Conservation (phyloP, 306 rosid genomes). For the Cucumis melo region DNA sequence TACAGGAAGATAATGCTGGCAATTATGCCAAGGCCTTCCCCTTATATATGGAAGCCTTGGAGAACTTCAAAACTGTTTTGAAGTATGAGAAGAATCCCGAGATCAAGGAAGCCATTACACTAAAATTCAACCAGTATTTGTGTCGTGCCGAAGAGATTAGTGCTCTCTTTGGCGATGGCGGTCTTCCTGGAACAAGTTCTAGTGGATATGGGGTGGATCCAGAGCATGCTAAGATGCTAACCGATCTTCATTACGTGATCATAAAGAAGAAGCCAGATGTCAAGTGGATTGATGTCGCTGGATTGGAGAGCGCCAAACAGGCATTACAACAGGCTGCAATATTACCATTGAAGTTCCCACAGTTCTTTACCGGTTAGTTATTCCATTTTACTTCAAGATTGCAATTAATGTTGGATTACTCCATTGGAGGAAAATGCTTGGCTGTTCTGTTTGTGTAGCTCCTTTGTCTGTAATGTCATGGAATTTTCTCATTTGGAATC, state of each 20-base stretch:
- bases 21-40: conserved; percentile 93
- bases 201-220: conserved; percentile 84
- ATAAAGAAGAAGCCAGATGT: conserved; percentile 88
- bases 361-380: conserved; percentile 78
- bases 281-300: conserved; percentile 96
- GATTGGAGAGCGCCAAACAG: conserved; percentile 92
- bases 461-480: not conserved
- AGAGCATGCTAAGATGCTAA: conserved; percentile 70
- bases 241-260: conserved; percentile 75
- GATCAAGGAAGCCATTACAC: conserved; percentile 83
- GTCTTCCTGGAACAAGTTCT: conserved; percentile 77
- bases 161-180: conserved; percentile 55
- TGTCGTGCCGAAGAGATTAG: conserved; percentile 97
- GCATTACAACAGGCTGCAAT: conserved; percentile 91
- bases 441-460: not conserved
- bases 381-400: not conserved
- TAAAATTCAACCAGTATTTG: conserved; percentile 81
- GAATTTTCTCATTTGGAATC: not conserved
- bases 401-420: not conserved
- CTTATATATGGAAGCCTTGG: conserved; percentile 89
- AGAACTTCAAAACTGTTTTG: conserved; percentile 75
- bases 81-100: conserved; percentile 97
- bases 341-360: conserved; percentile 87
- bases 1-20: conserved; percentile 80
- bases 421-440: not conserved